These are phyloP conservation scores for Stephania japonica DNA, from an alignment of 164 flowering plant species.

Conservation along the genomic window DNA sequence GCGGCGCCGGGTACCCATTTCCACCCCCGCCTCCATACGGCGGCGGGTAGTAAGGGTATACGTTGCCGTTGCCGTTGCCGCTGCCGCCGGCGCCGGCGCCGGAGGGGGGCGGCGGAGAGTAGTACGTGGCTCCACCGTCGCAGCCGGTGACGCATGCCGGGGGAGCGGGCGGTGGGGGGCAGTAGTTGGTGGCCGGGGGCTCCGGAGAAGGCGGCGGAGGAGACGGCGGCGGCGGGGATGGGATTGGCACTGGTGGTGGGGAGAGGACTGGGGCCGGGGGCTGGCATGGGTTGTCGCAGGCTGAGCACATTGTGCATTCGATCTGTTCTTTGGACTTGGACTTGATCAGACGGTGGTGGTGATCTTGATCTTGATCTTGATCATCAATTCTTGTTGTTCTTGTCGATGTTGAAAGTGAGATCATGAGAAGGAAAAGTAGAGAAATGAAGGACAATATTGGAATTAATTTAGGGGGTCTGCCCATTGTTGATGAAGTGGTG, in stretches of 20 bases:
- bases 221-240: neutral
- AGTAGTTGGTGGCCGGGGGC: neutral
- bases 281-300: slow-evolving; percentile 53
- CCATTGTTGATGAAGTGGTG: neutral
- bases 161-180: slow-evolving; percentile 21
- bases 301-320: slow-evolving; percentile 64
- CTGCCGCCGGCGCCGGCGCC: slow-evolving; percentile 20
- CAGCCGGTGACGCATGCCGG: slow-evolving; percentile 6
- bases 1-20: neutral
- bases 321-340: slow-evolving; percentile 29
- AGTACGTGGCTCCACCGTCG: slow-evolving; percentile 9
- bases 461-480: neutral
- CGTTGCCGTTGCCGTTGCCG: slow-evolving; percentile 12
- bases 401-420: neutral
- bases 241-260: neutral
- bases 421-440: neutral
- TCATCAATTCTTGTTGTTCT: neutral
- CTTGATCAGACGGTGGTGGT: neutral
- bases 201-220: slow-evolving; percentile 20
- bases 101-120: slow-evolving; percentile 32
- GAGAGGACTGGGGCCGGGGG: neutral
- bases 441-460: neutral
- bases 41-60: slow-evolving; percentile 27
- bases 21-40: no score
- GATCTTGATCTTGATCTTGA: no score